phyloP scores from a whole-genome alignment of 768 basidiomycete species.

The Cystofilobasidium macerans region DNA sequence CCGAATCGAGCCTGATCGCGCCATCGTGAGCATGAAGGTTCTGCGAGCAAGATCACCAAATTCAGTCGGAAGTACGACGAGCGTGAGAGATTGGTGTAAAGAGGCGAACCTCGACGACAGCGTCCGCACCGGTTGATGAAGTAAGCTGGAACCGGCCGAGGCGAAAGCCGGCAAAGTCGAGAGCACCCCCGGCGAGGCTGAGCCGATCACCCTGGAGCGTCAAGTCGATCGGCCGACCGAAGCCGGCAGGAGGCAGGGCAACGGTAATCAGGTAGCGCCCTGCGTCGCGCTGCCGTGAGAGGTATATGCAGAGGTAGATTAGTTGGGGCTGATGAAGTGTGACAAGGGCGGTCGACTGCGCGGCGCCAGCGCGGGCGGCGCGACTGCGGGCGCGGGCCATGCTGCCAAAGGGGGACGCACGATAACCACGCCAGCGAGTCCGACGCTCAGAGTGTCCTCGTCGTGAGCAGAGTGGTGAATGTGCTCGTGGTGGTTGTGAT shows the following conservation, averaged over 20 bases:
- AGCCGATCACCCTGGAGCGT: conserved; percentile 7
- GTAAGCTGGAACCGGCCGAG: conserved; percentile 17
- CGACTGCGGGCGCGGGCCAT: no score
- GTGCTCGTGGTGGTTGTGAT: no score
- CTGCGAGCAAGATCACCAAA: background rate
- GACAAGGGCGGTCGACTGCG: background rate
- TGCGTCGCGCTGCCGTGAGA: no score
- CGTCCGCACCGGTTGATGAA: background rate
- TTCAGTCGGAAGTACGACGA: background rate
- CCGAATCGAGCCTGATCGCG: conserved; percentile 9
- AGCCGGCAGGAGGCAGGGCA: conserved; percentile 5
- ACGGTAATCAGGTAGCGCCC: conserved; percentile 18
- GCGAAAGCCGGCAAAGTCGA: conserved; percentile 9
- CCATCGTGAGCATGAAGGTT: conserved; percentile 17
- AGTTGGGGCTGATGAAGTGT: background rate
- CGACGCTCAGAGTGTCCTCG: background rate
- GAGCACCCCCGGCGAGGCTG: background rate
- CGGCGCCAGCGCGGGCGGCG: no score
- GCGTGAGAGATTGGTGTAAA: background rate
- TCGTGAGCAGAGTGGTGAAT: background rate
- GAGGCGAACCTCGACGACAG: conserved; percentile 11
- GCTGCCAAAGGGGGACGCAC: no score
- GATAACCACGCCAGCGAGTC: background rate
- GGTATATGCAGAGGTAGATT: background rate
- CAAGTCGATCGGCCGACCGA: conserved; percentile 13